Evolutionary conservation across 2,329 filamentous ascomycete genomes (phyloP), one percentile per base, ranked within the genome.

Genomic region (Diaporthe sp.): DNA sequence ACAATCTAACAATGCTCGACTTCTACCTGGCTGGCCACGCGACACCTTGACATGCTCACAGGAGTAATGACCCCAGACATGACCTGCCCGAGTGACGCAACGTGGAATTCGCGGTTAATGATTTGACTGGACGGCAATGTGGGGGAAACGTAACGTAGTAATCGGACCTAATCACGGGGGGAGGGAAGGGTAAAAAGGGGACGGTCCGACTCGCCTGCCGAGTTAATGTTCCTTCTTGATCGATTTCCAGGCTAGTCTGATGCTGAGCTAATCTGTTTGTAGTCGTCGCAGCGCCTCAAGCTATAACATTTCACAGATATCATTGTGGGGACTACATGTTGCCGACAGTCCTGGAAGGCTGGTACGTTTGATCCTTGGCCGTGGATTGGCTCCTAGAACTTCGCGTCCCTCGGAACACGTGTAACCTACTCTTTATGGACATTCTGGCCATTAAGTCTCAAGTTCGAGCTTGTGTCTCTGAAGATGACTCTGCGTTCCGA

Each of bases 71-170:
- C n/a, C 47, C 25, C 38, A 38, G 35, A 38, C 64, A 40, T 68
- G 64, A 68, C 64, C 64, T 54, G 47, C 47, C 30, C 64, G 25
- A 68, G 64, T 68, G 64, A 68, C 47, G 64, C 47, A 28, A 52
- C 64, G 64, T 54, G 33, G 33, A 68, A 28, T 4, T 15, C 64
- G 47, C 47, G 45, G 45, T 67, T n/a, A 28, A 38, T 19, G 30
- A 52, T 38, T 22, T 35, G 33, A 40, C 30, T 68, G 64, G 64
- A 28, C 15, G 33, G 33, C 45, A 28, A 30, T 40, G 64, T 52
- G 64, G 64, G 64, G 64, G 35, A 38, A 19, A 68, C 22, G 64
- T 68, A 68, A 68, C 64, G 64, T 68, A 68, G 64, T 54, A 68
- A 28, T 28, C 45, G 64, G 45, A 7, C 9, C 15, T 22, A 54